Percentiles rank a stretch among this genome's conserved stretches.
These are phyloP conservation scores for Ogataea paradorogensis DNA, from an alignment of 805 yeast genomes.

Conservation along the genomic window DNA sequence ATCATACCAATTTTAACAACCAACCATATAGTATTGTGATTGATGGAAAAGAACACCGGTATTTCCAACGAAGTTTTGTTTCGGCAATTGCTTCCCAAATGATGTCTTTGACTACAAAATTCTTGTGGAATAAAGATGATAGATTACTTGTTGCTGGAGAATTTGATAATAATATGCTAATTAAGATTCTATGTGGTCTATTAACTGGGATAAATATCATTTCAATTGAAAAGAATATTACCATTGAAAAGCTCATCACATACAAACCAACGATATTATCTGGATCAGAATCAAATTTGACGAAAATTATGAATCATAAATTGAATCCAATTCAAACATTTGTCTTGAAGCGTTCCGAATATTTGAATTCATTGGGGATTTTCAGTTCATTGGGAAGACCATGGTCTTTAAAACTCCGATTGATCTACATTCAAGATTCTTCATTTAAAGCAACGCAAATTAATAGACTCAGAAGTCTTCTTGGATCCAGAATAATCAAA, in stretches of 20 bases:
- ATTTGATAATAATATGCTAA: constrained; percentile 28
- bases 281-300: constrained; percentile 26
- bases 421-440: constrained; percentile 37
- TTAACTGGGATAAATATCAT: constrained; percentile 32
- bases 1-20: constrained; percentile 24
- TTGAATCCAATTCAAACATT: constrained; percentile 24
- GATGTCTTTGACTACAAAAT: constrained; percentile 30
- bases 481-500: constrained; percentile 49
- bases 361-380: constrained; percentile 22
- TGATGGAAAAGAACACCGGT: constrained; percentile 24
- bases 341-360: constrained; percentile 42
- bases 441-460: constrained; percentile 19
- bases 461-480: constrained; percentile 42
- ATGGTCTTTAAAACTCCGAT: constrained; percentile 33
- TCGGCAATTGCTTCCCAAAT: constrained; percentile 35
- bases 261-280: constrained; percentile 34
- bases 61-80: constrained; percentile 35
- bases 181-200: constrained; percentile 40
- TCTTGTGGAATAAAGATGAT: constrained; percentile 29
- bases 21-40: constrained; percentile 29
- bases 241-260: constrained; percentile 12
- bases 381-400: constrained; percentile 37
- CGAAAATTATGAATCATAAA: constrained; percentile 20
- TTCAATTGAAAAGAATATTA: constrained; percentile 19
- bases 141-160: constrained; percentile 20